Base-by-base conservation (phyloP, 2,329 filamentous ascomycete species). In the Botryotinia convoluta region DNA sequence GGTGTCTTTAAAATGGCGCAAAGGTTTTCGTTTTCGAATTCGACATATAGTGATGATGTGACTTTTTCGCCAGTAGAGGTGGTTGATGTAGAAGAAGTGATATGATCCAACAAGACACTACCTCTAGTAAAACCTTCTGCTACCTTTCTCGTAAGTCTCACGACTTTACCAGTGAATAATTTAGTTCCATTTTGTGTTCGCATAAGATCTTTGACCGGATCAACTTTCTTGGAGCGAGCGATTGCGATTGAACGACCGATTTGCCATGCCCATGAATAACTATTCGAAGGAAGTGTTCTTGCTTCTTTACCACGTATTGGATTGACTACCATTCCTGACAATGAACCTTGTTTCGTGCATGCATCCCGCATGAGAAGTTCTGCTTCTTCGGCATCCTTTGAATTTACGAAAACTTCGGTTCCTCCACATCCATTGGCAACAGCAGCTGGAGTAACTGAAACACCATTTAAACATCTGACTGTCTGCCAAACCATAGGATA, bases 201-300 rank as follows among this genome's bases (percentile, higher is more conserved):
- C n/a, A 80, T 76, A 20, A 80, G 77, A 16, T 74, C 69, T 44
- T 74, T 70, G 35, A 80, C 74, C 32, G 78, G 77, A 51, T 80
- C 77, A 42, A 73, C 67, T 71, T 80, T 80, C 14, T 76, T 71
- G 39, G 75, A 77, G 45, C 79, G 77, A 26, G 78, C 76, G 54
- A 83, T 81, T 20, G 85, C 86, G 39, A 91, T 88, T 10, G 87
- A 88, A 6, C 89, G 84, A 0, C 90, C 89, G 44, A 92, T 91
- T 51, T 82, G 79, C 84, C 84, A 86, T 48, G 79, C 79, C 64
- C 78, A 77, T 39, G 79, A 80, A 74, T 78, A 80, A 62, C 77
- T 79, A 71, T 80, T 80, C 14, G 74, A 72, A 1, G 79, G 79
- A 48, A 80, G 67, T 8, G 76, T 77, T 69, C 74, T 79, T 59